Base-by-base conservation (phyloP, 1,284 basidiomycete species). In the Abortiporus biennis region DNA sequence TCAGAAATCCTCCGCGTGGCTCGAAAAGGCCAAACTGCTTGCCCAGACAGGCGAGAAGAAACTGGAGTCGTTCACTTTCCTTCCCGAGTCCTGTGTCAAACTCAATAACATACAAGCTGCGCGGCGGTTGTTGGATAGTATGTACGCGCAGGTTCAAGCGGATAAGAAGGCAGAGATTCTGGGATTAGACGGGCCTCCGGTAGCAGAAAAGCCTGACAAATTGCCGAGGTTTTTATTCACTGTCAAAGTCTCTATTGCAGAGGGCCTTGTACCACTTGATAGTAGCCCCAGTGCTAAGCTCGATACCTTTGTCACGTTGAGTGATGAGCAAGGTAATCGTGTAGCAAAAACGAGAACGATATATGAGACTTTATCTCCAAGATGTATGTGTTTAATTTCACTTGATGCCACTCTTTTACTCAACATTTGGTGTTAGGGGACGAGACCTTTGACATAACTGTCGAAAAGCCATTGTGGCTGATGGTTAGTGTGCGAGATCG, bases 51-150 rank as follows among this genome's bases (percentile, higher is more conserved):
- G 86, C 16, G 92, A 21, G 13, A 33, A 97, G 63, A 92, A 91
- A 71, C 92, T 90, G 62, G 74, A 91, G 37, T 87, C 91, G 4
- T 99, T 96, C 74, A 91, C 94, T 56, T 98, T 99, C 68, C 84
- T 83, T 42, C 75, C 92, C 0, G 78, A 93, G 67, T 93, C 92
- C 0, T 98, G 95, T 57, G 91, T 99, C 56, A 98, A 97, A 67
- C 75, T 99, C 36, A 99, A 99, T 70, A 98, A 99, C 59, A 85
- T 99, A 49, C 93, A 96, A 54, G 86, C 91, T 2, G 93, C 94
- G 1, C 79, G 94, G 9, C 80, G 81, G 45, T 72, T 96, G 41
- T 72, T 99, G 42, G 96, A 99, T 61, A 88, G 86, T 54, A 86
- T 99, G 72, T 99, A 98, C 63, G 82, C 76, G 40, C 86, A 91